Evolutionary conservation across 176 grass and related monocot genomes (phyloP).

Genomic region (Aechmea fasciata): DNA sequence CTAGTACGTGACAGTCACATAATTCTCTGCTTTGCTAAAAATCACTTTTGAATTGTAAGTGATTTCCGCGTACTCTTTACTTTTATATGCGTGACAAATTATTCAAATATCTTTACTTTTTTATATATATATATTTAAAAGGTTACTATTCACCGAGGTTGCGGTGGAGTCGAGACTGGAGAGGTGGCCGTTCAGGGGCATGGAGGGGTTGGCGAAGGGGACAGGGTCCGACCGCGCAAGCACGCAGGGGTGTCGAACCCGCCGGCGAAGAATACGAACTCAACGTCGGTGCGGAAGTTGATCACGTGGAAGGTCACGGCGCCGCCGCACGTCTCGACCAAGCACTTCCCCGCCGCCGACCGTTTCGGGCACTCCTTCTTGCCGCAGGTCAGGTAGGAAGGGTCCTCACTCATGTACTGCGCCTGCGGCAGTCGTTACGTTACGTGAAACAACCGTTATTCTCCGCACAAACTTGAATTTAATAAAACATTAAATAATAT

Average conservation of each 20-base stretch:
- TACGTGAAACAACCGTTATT: not conserved
- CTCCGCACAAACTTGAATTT: not conserved
- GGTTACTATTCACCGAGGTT: conserved; percentile 39
- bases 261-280: conserved; percentile 72
- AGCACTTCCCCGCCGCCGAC: conserved; percentile 18
- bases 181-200: conserved; percentile 54
- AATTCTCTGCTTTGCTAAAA: no score
- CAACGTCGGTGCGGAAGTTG: conserved; percentile 78
- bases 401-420: conserved; percentile 45
- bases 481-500: not conserved
- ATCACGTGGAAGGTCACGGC: conserved; percentile 62
- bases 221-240: conserved; percentile 47
- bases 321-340: conserved; percentile 40
- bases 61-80: no score
- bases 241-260: conserved; percentile 59
- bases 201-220: conserved; percentile 57
- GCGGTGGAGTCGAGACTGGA: conserved; percentile 59
- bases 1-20: no score
- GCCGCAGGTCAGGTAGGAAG: conserved; percentile 44
- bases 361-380: conserved; percentile 32
- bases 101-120: not conserved
- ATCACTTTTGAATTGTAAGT: no score
- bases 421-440: conserved; percentile 22
- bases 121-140: not conserved
- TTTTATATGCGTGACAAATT: not conserved